Conservation (phyloP, 208 protist genomes). For the Leishmania martiniquensis region DNA sequence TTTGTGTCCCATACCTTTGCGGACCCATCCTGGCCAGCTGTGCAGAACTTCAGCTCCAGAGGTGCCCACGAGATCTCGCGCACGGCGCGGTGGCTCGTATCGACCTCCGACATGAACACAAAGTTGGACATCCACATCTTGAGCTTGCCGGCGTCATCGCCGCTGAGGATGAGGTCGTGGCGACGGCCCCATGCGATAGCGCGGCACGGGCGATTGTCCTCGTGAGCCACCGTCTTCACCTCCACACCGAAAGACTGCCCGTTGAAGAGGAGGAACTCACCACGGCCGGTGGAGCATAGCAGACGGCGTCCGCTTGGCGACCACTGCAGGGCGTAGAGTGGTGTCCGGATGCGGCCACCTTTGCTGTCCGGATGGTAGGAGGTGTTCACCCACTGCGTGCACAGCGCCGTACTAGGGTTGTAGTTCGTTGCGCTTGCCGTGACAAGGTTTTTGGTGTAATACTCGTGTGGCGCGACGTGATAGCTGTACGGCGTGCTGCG, state of each 20-base stretch:
- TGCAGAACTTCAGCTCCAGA: conserved; percentile 85
- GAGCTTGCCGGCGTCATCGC: conserved; percentile 79
- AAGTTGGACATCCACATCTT: conserved; percentile 89
- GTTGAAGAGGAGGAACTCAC: conserved; percentile 91
- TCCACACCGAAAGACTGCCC: conserved; percentile 88
- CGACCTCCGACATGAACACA: conserved; percentile 78
- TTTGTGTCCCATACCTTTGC: conserved; percentile 87
- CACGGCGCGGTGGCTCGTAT: conserved; percentile 81
- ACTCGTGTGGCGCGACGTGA: conserved; percentile 84
- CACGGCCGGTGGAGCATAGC: conserved; percentile 75
- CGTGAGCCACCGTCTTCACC: conserved; percentile 87
- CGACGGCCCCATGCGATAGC: conserved; percentile 81
- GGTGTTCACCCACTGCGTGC: conserved; percentile 92
- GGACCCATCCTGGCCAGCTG: conserved; percentile 82
- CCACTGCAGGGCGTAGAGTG: conserved; percentile 80
- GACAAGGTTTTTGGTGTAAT: conserved; percentile 86
- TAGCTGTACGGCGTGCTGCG: conserved; percentile 70
- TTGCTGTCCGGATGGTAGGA: conserved; percentile 85
- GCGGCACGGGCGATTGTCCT: conserved; percentile 72
- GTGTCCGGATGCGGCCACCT: conserved; percentile 47
- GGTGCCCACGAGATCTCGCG: conserved; percentile 81
- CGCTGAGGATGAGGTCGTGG: conserved; percentile 84
- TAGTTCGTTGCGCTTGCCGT: conserved; percentile 66
- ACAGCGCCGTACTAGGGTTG: conserved; percentile 86
- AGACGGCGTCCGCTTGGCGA: conserved; percentile 80